Conservation (phyloP, 805 yeast genomes). For the Kodamaea kaohsiungensis region DNA sequence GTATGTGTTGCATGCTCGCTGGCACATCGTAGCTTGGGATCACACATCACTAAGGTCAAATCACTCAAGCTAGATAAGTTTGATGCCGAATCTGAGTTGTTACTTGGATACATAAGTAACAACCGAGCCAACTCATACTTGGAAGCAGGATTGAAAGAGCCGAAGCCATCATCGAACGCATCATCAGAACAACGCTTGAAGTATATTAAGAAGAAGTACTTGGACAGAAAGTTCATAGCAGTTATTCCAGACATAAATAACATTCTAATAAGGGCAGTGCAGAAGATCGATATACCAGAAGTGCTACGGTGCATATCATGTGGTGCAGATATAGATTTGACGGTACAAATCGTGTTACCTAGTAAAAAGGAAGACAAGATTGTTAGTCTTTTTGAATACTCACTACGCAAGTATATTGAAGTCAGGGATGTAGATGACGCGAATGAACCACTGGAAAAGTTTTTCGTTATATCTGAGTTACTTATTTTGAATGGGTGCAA, state of each 20-base stretch:
- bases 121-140: conserved; percentile 56
- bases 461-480: conserved; percentile 55
- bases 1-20: conserved; percentile 87
- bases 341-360: conserved; percentile 32
- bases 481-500: conserved; percentile 57
- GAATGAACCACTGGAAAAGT: not conserved
- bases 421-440: conserved; percentile 10
- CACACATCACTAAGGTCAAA: conserved; percentile 75
- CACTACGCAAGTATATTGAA: conserved; percentile 47
- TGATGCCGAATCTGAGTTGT: conserved; percentile 56
- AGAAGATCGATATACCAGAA: conserved; percentile 46
- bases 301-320: conserved; percentile 45
- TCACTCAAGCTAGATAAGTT: conserved; percentile 76
- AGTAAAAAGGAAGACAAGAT: conserved; percentile 19
- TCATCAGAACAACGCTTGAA: conserved; percentile 36
- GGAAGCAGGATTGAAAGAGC: conserved; percentile 42
- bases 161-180: not conserved
- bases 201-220: conserved; percentile 71
- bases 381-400: conserved; percentile 45
- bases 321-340: conserved; percentile 49
- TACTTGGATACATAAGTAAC: conserved; percentile 58
- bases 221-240: conserved; percentile 46
- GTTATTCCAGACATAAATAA: conserved; percentile 26
- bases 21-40: conserved; percentile 82
- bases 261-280: conserved; percentile 52